Evolutionary conservation across 805 yeast genomes (phyloP), one percentile per base, ranked within the genome.

Genomic region (Schwanniomyces sp.): DNA sequence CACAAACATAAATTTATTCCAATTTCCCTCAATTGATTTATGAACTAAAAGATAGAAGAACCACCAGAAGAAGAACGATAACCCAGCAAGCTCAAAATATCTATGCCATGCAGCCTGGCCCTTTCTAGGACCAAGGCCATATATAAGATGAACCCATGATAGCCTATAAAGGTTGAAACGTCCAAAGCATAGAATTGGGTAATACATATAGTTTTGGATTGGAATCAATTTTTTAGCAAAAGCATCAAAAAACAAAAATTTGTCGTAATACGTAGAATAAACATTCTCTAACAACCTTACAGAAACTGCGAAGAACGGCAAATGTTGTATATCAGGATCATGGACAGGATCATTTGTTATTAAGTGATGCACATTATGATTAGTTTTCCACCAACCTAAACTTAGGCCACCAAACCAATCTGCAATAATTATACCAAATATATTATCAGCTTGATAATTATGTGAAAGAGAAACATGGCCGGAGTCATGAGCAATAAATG

Each of bases 301-400:
- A 46, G 91, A 84, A 16, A 90, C 95, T 2, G 96, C 95, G 62
- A 90, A 90, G 57, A 90, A 90, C 1, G 97, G 97, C 52, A 90
- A 65, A 67, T 90, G 96, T 66, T 90, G 97, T 61, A 90, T 91
- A 67, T 90, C 97, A 0, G 97, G 97, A 59, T 90, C 97, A 61
- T 91, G 96, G 1, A 86, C 86, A 0, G 97, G 96, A 61, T 90
- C 96, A 64, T 90, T 90, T n/a, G 96, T 87, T 46, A 90, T 78
- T 44, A 90, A 69, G 63, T 90, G 97, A 66, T 90, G 97, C n/a
- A 90, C 95, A 62, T 90, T 90, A 67, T 90, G 97, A 65, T 88
- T 90, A 44, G 91, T 75, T 57, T 90, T 91, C 97, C 97, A 90
- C 97, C 97, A 90, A 2, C 96, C 96, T 17, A 89, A 61, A 40